phyloP scores from a whole-genome alignment of 1,139 yeast species.

The Taphrina flavorubra region DNA sequence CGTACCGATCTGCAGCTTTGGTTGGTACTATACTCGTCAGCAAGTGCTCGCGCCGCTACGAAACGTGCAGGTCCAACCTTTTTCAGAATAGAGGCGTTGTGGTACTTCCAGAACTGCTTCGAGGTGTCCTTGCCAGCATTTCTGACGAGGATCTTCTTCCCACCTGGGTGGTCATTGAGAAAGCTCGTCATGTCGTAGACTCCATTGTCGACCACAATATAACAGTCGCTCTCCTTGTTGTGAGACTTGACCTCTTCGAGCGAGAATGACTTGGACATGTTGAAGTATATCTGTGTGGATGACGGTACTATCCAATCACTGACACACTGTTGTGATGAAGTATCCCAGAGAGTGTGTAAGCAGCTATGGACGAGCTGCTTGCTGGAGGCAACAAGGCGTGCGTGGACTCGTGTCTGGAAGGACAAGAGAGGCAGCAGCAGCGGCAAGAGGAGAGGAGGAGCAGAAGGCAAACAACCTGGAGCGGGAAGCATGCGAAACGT shows the following conservation, averaged over 20 bases:
- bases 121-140: conserved; percentile 92
- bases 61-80: conserved; percentile 44
- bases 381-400: background rate
- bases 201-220: conserved; percentile 49
- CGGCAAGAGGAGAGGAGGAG: background rate
- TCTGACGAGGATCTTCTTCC: conserved; percentile 64
- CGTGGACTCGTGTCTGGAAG: no score
- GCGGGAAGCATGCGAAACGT: background rate
- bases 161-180: conserved; percentile 81
- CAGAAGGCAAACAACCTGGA: background rate
- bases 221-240: conserved; percentile 31
- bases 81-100: conserved; percentile 55
- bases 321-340: no score
- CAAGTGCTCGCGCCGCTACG: background rate
- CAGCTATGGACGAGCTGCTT: background rate
- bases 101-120: conserved; percentile 65
- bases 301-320: no score
- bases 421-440: background rate
- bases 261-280: conserved; percentile 30
- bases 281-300: background rate
- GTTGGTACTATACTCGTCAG: conserved; percentile 49
- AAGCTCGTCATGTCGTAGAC: conserved; percentile 82
- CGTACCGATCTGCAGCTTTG: conserved; percentile 53
- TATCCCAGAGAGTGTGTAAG: background rate
- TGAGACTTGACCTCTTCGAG: conserved; percentile 34